Evolutionary conservation across 192 early-diverging fungal species (phyloP), one percentile per base, ranked within the genome.

Genomic region (Podila verticillata): DNA sequence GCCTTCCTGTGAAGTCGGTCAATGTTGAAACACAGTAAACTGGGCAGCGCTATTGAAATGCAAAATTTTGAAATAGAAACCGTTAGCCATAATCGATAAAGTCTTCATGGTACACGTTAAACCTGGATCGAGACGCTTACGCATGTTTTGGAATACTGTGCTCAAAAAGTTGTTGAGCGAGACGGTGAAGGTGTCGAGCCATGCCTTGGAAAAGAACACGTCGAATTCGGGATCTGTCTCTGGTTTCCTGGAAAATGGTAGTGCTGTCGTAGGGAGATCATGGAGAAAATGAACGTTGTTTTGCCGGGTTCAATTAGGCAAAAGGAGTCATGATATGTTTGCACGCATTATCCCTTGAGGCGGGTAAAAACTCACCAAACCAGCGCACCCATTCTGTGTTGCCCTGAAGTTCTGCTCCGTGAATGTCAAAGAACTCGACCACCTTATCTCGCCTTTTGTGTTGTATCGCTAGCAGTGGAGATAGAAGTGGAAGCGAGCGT

Each of bases 121-220:
- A 39, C n/a, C 2, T n/a, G 51, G 24, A 26, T 20, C 7, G 1
- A 57, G 22, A n/a, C 35, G 74, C 87, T 79, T 86, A 88, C 89
- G 88, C 89, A 91, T 90, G 58, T 91, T 85, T 58, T 88, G 87
- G 66, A 91, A 89, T 19, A 89, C 88, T 4, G 89, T 87, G 57
- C 85, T 86, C 7, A 91, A 56, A 68, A 91, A 91, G 71, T 91
- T 91, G 70, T 88, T 81, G 28, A 91, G 66, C 2, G 90, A 91
- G 20, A 85, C 73, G 13, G 84, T 88, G 30, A 89, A 91, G 20
- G 84, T 88, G 48, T 89, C 90, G 9, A 90, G 68, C 90, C 90
- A 91, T 49, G 87, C 83, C 51, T 87, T 87, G 15, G 90, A 84
- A 64, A 91, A 91, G 59, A 87, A 91, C 0, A 84, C 67, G 65